These are phyloP conservation scores for Pichia sp. DNA, from an alignment of 1,139 yeast species.

Conservation along the genomic window DNA sequence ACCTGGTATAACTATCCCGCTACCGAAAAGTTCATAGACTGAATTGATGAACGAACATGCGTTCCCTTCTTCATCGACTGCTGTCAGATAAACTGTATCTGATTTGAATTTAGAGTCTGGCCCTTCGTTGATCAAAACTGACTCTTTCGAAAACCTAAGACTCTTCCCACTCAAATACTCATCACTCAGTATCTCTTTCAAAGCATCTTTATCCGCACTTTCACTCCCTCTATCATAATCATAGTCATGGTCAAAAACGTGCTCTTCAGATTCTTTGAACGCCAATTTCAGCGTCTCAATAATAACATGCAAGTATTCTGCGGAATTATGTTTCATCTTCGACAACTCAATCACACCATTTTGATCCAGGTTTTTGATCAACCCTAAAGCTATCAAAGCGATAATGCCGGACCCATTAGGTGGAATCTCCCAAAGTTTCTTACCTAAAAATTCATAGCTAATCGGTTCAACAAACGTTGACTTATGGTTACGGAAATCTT, in stretches of 20 bases:
- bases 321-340: slow-evolving; percentile 55
- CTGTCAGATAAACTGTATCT: slow-evolving; percentile 73
- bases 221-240: slow-evolving; percentile 20
- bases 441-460: slow-evolving; percentile 38
- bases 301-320: slow-evolving; percentile 60
- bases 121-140: slow-evolving; percentile 37
- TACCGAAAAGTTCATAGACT: slow-evolving; percentile 64
- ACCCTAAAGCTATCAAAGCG: slow-evolving; percentile 62
- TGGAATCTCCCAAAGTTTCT: slow-evolving; percentile 65
- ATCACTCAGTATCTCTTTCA: slow-evolving; percentile 33
- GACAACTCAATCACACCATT: slow-evolving; percentile 39
- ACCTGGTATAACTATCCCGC: slow-evolving; percentile 60
- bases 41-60: slow-evolving; percentile 81
- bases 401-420: slow-evolving; percentile 80
- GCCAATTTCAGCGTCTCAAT: slow-evolving; percentile 68
- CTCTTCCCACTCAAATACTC: slow-evolving; percentile 47
- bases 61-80: slow-evolving; percentile 63
- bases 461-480: slow-evolving; percentile 62
- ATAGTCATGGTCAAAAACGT: slow-evolving; percentile 55
- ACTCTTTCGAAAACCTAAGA: slow-evolving; percentile 35
- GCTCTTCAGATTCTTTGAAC: slow-evolving; percentile 71
- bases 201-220: slow-evolving; percentile 24
- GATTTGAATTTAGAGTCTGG: slow-evolving; percentile 61
- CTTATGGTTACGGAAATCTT: slow-evolving; percentile 50
- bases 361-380: slow-evolving; percentile 49